Evolutionary conservation across 306 rosid genomes (phyloP).

Genomic region (Boehmeria nivea): DNA sequence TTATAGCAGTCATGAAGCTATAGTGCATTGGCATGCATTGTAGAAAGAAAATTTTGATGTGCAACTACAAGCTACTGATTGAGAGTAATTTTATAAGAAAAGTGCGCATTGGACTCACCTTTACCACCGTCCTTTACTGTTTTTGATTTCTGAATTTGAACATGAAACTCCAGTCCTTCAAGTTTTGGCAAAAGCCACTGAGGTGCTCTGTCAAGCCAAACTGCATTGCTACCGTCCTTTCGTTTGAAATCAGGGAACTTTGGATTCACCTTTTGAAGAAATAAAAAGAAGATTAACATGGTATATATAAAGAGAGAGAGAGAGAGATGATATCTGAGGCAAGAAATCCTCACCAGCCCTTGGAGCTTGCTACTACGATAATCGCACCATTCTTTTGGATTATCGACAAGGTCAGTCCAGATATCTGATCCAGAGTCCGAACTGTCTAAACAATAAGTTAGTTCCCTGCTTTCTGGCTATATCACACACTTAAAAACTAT

Average conservation of each 20-base stretch:
- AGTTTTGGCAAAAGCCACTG: constrained; percentile 46
- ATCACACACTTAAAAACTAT: not conserved
- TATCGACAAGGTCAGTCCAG: constrained; percentile 49
- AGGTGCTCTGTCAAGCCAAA: constrained; percentile 47
- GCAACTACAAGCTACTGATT: too few relatives aligned
- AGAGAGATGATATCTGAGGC: constrained; percentile 5
- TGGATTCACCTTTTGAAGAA: constrained; percentile 37
- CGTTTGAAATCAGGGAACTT: constrained; percentile 57
- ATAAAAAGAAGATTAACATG: not conserved
- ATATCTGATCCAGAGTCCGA: constrained; percentile 15
- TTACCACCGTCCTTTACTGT: constrained; percentile 3
- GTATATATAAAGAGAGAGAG: not conserved
- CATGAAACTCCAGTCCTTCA: constrained; percentile 38
- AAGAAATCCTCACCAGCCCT: constrained; percentile 35
- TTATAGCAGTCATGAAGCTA: too few relatives aligned
- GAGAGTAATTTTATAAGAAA: too few relatives aligned
- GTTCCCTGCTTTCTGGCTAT: not conserved
- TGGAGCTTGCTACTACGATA: constrained; percentile 42
- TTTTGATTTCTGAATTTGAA: constrained; percentile 16
- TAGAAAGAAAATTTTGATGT: too few relatives aligned
- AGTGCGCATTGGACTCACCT: too few relatives aligned
- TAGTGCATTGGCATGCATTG: too few relatives aligned
- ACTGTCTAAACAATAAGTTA: constrained; percentile 22
- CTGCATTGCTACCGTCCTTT: constrained; percentile 39
- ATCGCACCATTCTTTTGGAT: constrained; percentile 61